Conservation (phyloP, 257 asterid genomes). For the Fraxinus excelsior region DNA sequence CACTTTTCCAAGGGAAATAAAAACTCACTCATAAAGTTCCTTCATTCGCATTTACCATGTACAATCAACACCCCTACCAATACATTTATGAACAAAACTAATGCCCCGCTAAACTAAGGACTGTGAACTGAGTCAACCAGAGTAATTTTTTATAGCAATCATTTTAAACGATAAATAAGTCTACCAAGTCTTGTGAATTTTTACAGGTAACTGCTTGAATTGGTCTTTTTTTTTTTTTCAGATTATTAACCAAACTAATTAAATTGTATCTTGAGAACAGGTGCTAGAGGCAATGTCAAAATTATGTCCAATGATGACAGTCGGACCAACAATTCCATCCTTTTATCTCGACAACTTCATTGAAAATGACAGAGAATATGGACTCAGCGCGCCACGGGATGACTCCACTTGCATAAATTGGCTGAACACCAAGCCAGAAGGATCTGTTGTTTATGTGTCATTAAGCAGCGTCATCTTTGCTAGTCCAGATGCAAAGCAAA, state of each 20-base stretch:
- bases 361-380: constrained; percentile 47
- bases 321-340: constrained; percentile 88
- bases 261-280: constrained; percentile 32
- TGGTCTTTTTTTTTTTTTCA: neutral
- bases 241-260: neutral
- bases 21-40: no score
- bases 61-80: no score
- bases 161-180: no score
- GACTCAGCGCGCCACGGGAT: constrained; percentile 48
- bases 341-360: constrained; percentile 57
- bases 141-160: no score
- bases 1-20: no score
- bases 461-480: constrained; percentile 68
- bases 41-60: no score
- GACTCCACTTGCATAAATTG: constrained; percentile 39
- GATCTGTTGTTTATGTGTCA: constrained; percentile 66
- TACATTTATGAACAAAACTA: no score
- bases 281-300: constrained; percentile 57
- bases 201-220: neutral
- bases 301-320: constrained; percentile 44
- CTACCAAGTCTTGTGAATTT: no score
- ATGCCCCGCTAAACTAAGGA: no score
- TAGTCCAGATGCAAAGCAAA: constrained; percentile 41
- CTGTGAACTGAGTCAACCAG: no score
- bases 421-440: constrained; percentile 53